These are phyloP conservation scores for Stachybotrys chartarum DNA, from an alignment of 2,329 filamentous ascomycete genomes.

Conservation along the genomic window DNA sequence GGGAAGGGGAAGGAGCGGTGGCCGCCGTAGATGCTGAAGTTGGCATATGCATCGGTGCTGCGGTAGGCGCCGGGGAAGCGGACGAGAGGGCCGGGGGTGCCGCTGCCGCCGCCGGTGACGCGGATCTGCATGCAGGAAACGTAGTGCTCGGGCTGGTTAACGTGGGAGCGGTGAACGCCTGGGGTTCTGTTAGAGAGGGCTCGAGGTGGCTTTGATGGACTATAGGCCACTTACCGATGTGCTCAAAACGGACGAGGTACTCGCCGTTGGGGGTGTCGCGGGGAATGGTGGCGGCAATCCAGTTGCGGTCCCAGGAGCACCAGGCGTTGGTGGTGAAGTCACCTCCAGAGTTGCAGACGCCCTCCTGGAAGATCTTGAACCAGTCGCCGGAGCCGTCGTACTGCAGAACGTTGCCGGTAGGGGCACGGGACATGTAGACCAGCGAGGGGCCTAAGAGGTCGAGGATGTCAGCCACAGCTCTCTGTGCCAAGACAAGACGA, in stretches of 20 bases:
- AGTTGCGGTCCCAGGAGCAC: slow-evolving; percentile 1
- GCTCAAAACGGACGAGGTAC: slow-evolving; percentile 1
- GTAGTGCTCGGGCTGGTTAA: slow-evolving; percentile 2
- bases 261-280: slow-evolving; percentile 1
- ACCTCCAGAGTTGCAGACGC: neutral
- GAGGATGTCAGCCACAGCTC: neutral
- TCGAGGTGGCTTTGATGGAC: neutral
- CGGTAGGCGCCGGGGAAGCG: slow-evolving; percentile 1
- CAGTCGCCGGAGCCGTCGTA: slow-evolving; percentile 19
- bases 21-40: slow-evolving; percentile 1
- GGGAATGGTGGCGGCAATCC: slow-evolving; percentile 1
- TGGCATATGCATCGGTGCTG: slow-evolving; percentile 1
- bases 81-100: neutral
- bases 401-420: slow-evolving; percentile 13
- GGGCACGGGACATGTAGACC: slow-evolving; percentile 18
- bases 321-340: slow-evolving; percentile 1
- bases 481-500: neutral
- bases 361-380: slow-evolving; percentile 3
- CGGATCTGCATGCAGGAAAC: slow-evolving; percentile 1
- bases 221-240: neutral
- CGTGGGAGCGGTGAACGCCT: slow-evolving; percentile 1
- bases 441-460: slow-evolving; percentile 9
- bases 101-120: slow-evolving; percentile 1
- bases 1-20: neutral
- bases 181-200: neutral